phyloP scores from a whole-genome alignment of 1,139 yeast species.

The Candida tropicalis region DNA sequence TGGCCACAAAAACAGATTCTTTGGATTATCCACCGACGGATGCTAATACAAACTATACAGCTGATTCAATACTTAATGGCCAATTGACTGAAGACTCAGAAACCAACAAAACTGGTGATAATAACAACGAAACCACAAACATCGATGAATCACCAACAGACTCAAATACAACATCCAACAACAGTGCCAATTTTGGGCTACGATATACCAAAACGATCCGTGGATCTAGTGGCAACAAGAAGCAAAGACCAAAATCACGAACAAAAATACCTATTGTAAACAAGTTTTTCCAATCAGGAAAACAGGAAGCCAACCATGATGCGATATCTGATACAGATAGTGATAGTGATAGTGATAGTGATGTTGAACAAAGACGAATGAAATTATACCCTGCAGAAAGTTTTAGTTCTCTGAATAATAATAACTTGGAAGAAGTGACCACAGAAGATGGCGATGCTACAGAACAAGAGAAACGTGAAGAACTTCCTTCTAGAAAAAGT shows the following conservation, averaged over 20 bases:
- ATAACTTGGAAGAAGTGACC: constrained; percentile 9
- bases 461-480: constrained; percentile 19
- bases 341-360: constrained; percentile 26
- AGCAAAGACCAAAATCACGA: constrained; percentile 11
- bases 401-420: constrained; percentile 4
- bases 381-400: constrained; percentile 7
- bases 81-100: constrained; percentile 6
- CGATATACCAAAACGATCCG: constrained; percentile 10
- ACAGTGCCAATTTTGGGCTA: constrained; percentile 12
- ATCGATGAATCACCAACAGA: constrained; percentile 1
- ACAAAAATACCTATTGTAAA: constrained; percentile 21
- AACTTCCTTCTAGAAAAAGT: not conserved
- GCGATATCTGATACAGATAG: constrained; percentile 16
- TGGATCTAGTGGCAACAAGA: constrained; percentile 13
- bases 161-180: constrained; percentile 9
- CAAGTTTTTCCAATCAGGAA: constrained; percentile 22
- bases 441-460: constrained; percentile 20
- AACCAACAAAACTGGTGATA: not conserved
- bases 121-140: not conserved
- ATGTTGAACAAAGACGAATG: constrained; percentile 9
- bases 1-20: not conserved
- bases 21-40: constrained; percentile 5
- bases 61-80: not conserved
- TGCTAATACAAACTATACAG: constrained; percentile 4
- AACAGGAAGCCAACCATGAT: constrained; percentile 5